Evolutionary conservation across 768 basidiomycete species (phyloP).

Genomic region (Leccinum sublutescens): DNA sequence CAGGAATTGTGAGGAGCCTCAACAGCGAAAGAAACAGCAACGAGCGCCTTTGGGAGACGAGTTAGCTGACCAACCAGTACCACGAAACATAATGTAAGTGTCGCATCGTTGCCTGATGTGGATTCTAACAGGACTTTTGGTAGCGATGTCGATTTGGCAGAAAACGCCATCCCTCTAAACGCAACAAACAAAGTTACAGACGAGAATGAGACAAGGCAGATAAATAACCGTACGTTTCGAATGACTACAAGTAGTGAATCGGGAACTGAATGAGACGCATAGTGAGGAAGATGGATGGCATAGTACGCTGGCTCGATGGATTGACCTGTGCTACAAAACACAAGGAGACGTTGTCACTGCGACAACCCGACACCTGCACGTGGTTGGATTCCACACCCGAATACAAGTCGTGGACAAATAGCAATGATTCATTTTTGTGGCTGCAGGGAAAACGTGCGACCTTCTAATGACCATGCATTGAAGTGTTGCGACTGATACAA

Average conservation of each 20-base stretch:
- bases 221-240: background rate
- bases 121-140: background rate
- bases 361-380: conserved; percentile 14
- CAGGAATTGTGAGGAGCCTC: conserved; percentile 10
- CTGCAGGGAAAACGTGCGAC: conserved; percentile 19
- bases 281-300: conserved; percentile 8
- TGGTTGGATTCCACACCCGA: conserved; percentile 1
- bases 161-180: background rate
- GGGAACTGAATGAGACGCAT: background rate
- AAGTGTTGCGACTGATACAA: background rate
- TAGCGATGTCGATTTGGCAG: background rate
- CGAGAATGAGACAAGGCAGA: too few relatives aligned
- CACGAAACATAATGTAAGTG: background rate
- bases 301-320: conserved; percentile 13
- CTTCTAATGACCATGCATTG: background rate
- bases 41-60: background rate
- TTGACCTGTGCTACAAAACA: conserved; percentile 14
- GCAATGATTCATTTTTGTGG: conserved; percentile 9
- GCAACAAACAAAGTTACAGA: too few relatives aligned
- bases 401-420: conserved; percentile 10
- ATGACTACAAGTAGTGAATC: too few relatives aligned
- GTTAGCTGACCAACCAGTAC: background rate
- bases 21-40: background rate
- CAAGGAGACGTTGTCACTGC: conserved; percentile 5
- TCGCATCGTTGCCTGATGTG: background rate